Conservation (phyloP, 2,329 filamentous ascomycete species). For the Xylaria digitata region DNA sequence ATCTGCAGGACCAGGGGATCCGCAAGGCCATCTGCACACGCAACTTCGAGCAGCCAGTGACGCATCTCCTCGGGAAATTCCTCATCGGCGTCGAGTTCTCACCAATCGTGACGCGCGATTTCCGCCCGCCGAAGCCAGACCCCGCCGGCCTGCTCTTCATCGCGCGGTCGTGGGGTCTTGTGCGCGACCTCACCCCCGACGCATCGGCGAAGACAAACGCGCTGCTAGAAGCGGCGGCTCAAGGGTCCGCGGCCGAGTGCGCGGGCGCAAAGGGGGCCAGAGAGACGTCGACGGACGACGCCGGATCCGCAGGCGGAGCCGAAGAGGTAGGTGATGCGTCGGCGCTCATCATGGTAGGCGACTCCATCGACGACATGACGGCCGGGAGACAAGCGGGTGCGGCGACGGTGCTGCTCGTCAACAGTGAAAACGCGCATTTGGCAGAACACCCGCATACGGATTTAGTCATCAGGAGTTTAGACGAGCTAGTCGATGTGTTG, state of each 20-base stretch:
- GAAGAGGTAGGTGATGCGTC: slow-evolving; percentile 62
- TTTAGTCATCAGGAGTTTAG: slow-evolving; percentile 75
- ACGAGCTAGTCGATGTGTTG: slow-evolving; percentile 80
- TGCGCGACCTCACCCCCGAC: slow-evolving; percentile 37
- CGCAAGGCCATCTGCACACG: slow-evolving; percentile 90
- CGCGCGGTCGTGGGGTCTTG: slow-evolving; percentile 78
- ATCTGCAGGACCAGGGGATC: slow-evolving; percentile 75
- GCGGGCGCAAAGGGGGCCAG: slow-evolving; percentile 39
- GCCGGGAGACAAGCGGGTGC: slow-evolving; percentile 86
- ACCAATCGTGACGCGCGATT: slow-evolving; percentile 87
- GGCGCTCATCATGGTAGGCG: slow-evolving; percentile 74
- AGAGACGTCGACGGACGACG: not conserved
- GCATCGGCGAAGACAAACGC: slow-evolving; percentile 32
- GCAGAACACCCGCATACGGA: slow-evolving; percentile 81
- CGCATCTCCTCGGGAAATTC: slow-evolving; percentile 80
- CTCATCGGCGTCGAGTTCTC: slow-evolving; percentile 73
- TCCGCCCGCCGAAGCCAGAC: slow-evolving; percentile 84
- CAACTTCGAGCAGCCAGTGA: slow-evolving; percentile 87
- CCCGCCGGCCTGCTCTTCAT: slow-evolving; percentile 91
- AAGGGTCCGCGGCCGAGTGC: slow-evolving; percentile 30
- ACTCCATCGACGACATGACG: slow-evolving; percentile 92
- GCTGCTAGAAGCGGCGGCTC: slow-evolving; percentile 24
- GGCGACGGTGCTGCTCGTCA: slow-evolving; percentile 87
- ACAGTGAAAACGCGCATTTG: slow-evolving; percentile 80
- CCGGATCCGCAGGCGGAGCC: slow-evolving; percentile 16